These are phyloP conservation scores for Coniophora puteana DNA, from an alignment of 1,284 basidiomycete genomes.

Conservation along the genomic window DNA sequence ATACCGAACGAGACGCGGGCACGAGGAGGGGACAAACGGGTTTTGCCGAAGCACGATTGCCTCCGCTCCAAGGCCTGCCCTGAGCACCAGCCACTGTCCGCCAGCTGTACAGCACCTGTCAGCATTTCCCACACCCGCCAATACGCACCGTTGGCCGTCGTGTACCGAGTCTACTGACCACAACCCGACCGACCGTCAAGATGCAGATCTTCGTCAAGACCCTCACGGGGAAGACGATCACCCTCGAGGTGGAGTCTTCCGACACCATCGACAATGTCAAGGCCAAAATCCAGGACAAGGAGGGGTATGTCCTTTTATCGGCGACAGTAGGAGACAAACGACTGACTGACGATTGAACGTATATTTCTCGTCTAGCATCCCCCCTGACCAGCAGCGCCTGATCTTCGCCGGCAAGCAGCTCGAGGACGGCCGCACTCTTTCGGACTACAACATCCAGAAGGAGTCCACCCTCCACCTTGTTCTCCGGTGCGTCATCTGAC, in stretches of 20 bases:
- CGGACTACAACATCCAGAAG: constrained; percentile 99
- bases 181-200: constrained; percentile 21
- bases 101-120: constrained; percentile 39
- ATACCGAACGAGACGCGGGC: no score
- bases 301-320: constrained; percentile 56
- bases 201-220: constrained; percentile 97
- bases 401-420: constrained; percentile 97
- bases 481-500: constrained; percentile 63
- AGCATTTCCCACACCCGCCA: constrained; percentile 19
- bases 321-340: background rate
- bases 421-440: constrained; percentile 92
- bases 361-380: constrained; percentile 51
- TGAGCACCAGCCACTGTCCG: constrained; percentile 39
- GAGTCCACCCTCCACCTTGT: constrained; percentile 98
- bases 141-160: constrained; percentile 1
- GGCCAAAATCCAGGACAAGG: constrained; percentile 90
- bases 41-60: constrained; percentile 2
- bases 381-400: constrained; percentile 91
- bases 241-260: constrained; percentile 95
- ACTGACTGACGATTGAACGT: constrained; percentile 3
- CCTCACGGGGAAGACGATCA: constrained; percentile 98
- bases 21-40: no score
- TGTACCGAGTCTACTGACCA: background rate
- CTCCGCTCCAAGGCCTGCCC: constrained; percentile 22
- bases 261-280: constrained; percentile 96